These are phyloP conservation scores for Jatropha podagrica DNA, from an alignment of 441 rosid species.

Conservation along the genomic window DNA sequence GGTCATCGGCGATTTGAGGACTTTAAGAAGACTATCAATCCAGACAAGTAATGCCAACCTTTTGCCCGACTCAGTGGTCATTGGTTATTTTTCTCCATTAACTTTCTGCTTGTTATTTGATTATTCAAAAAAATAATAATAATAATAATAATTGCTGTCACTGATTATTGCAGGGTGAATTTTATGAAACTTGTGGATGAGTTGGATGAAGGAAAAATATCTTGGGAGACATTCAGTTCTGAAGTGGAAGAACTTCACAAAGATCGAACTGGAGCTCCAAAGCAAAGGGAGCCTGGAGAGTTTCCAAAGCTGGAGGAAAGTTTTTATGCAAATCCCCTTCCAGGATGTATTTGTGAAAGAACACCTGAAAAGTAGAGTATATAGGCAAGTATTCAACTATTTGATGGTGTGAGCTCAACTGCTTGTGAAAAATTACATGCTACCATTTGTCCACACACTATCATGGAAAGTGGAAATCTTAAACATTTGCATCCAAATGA, in stretches of 20 bases:
- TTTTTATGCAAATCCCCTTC: constrained; percentile 83
- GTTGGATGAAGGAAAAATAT: constrained; percentile 65
- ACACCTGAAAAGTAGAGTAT: constrained; percentile 31
- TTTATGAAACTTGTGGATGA: constrained; percentile 81
- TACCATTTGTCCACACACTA: constrained; percentile 21
- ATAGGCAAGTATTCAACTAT: constrained; percentile 20
- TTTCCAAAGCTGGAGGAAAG: constrained; percentile 82
- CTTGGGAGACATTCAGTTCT: constrained; percentile 84
- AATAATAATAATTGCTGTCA: neutral
- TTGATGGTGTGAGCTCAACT: constrained; percentile 20
- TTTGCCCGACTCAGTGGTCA: neutral
- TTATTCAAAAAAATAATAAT: neutral
- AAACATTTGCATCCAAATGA: constrained; percentile 8
- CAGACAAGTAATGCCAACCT: constrained; percentile 59
- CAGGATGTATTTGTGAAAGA: constrained; percentile 79
- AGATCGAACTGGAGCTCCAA: constrained; percentile 74
- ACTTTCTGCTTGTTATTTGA: neutral
- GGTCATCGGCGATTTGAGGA: constrained; percentile 86
- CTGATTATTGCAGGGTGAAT: constrained; percentile 60
- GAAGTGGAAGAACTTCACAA: constrained; percentile 78
- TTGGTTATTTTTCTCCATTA: neutral
- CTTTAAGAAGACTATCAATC: constrained; percentile 84
- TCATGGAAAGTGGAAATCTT: constrained; percentile 3
- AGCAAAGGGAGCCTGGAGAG: constrained; percentile 60
- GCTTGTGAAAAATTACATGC: constrained; percentile 26